Conservation (phyloP, 2,329 filamentous ascomycete genomes). For the Cryphonectria carpinicola region DNA sequence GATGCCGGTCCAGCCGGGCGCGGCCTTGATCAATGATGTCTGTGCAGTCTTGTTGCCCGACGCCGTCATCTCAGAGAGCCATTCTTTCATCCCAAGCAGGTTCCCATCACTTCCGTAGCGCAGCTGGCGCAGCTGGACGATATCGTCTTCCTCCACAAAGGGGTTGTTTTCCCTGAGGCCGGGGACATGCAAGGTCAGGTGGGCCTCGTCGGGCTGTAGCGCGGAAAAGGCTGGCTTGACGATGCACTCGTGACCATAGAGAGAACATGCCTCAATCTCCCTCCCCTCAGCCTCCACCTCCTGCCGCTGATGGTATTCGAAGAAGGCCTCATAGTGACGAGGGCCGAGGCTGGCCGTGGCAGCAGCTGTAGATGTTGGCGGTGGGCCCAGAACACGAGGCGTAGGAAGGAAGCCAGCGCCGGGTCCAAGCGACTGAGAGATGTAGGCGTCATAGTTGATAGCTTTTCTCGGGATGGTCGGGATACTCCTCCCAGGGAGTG, state of each 20-base stretch:
- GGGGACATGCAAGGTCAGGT: slow-evolving; percentile 28
- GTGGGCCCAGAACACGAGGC: slow-evolving; percentile 4
- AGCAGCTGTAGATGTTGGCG: neutral
- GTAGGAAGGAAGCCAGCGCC: slow-evolving; percentile 18
- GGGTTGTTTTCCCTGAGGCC: slow-evolving; percentile 34
- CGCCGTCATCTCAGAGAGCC: slow-evolving; percentile 11
- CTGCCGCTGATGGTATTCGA: slow-evolving; percentile 27
- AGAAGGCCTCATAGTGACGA: slow-evolving; percentile 29
- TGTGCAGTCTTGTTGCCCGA: neutral
- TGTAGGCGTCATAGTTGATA: slow-evolving; percentile 25
- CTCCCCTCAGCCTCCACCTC: slow-evolving; percentile 27
- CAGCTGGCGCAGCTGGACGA: slow-evolving; percentile 32
- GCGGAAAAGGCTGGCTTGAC: slow-evolving; percentile 9
- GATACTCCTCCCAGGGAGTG: slow-evolving; percentile 14
- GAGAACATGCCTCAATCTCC: slow-evolving; percentile 29
- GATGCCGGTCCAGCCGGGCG: slow-evolving; percentile 29
- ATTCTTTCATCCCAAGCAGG: slow-evolving; percentile 19
- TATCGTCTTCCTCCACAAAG: slow-evolving; percentile 32
- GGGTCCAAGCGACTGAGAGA: slow-evolving; percentile 9
- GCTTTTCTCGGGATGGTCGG: slow-evolving; percentile 21
- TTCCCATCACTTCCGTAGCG: slow-evolving; percentile 13
- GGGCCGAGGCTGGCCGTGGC: slow-evolving; percentile 8
- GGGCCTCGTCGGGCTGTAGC: slow-evolving; percentile 18
- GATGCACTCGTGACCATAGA: slow-evolving; percentile 30
- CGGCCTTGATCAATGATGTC: neutral